Base-by-base conservation (phyloP, 768 basidiomycete genomes). In the Gloeopeniophorella convolvens region DNA sequence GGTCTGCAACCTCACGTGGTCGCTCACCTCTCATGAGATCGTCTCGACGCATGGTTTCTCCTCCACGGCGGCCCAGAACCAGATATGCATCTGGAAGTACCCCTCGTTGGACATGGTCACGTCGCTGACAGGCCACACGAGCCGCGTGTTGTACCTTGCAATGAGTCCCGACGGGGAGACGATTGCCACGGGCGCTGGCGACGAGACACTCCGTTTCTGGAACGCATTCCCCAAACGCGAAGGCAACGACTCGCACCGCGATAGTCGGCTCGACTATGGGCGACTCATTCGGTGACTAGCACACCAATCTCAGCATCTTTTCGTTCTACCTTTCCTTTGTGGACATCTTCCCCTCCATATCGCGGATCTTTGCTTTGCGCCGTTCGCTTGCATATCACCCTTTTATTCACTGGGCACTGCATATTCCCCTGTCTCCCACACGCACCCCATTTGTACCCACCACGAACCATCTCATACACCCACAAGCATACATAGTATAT, bases 1-100 rank as follows among this genome's bases (percentile, higher is more conserved):
- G 91, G 91, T 97, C 34, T 97, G 94, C 73, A 98, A 98, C 70
- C 80, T 98, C 48, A 89, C 92, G 53, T 98, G 93, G 93, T 93
- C 91, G 0, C 70, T 84, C 28, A 98, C 89, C 6, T 95, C 95
- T 2, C 93, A 96, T 58, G 95, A 99, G 67, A 79, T 99, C 23
- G 95, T 99, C 24, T 96, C 94, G 10, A 99, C 95, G 0, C 95
- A 99, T 59, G 95, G 95, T 1, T 99, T 92, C 70, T 94, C 91
- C 11, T 88, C 85, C 5, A 91, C 90, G 2, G 83, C 90, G 0
- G 86, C 92, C 2, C 93, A 96, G 65, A 96, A 98, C 66, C 95
- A 98, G 64, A 93, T 95, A 42, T 91, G 88, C 59, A 88, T 92
- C 51, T 92, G 92, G 92, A 85, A 85, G 63, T 98, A 96, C 66